Evolutionary conservation across 78 protist genomes (phyloP).

Genomic region (Speleostelium caveatum): DNA sequence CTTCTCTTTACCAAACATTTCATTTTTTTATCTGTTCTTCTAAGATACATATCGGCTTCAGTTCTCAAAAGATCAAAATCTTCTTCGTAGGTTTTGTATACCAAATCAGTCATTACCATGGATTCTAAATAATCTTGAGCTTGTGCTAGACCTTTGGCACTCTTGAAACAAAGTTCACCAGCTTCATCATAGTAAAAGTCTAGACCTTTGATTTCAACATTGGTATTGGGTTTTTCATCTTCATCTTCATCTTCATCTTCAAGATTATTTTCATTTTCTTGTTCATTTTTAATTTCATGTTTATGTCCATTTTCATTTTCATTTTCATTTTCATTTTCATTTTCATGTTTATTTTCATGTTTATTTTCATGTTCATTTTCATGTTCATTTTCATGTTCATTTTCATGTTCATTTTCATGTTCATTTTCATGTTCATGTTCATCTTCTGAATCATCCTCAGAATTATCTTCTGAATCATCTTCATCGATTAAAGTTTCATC

Average conservation of each 20-base stretch:
- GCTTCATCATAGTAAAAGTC: background rate
- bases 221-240: background rate
- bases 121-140: background rate
- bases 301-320: background rate
- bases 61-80: slow-evolving; percentile 25
- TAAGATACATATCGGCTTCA: slow-evolving; percentile 69
- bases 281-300: background rate
- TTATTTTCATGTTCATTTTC: background rate
- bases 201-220: background rate
- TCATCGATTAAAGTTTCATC: background rate
- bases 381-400: background rate
- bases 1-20: slow-evolving; percentile 34
- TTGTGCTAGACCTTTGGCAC: slow-evolving; percentile 17
- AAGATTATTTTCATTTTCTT: background rate
- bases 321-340: background rate
- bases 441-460: background rate
- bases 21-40: slow-evolving; percentile 38
- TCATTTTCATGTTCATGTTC: background rate
- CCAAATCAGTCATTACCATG: background rate
- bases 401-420: too few relatives aligned
- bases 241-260: background rate
- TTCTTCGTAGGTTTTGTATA: slow-evolving; percentile 12
- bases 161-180: background rate
- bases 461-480: background rate
- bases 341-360: background rate